These are phyloP conservation scores for Penicillium sp. DNA, from an alignment of 2,329 filamentous ascomycete genomes.

Conservation along the genomic window DNA sequence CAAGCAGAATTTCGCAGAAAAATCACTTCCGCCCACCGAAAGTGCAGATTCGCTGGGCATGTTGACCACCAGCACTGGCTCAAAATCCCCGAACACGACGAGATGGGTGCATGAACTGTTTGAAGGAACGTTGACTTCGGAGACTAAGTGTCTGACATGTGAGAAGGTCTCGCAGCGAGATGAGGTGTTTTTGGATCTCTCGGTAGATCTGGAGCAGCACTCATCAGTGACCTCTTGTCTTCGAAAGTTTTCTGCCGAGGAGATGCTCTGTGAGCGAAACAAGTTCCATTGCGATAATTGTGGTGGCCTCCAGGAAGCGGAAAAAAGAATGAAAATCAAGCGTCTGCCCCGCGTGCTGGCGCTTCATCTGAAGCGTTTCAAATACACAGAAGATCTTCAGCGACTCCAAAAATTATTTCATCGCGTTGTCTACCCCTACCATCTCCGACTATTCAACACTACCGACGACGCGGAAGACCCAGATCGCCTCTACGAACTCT, in stretches of 20 bases:
- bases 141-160: conserved; percentile 94
- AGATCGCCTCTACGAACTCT: conserved; percentile 92
- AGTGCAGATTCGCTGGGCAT: conserved; percentile 51
- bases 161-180: conserved; percentile 94
- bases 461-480: conserved; percentile 93
- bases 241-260: conserved; percentile 93
- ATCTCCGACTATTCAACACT: conserved; percentile 95
- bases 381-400: conserved; percentile 95
- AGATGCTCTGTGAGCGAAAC: conserved; percentile 97
- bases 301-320: conserved; percentile 92
- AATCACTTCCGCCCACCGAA: conserved; percentile 58
- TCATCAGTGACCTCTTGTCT: conserved; percentile 95
- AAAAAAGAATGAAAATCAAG: conserved; percentile 99
- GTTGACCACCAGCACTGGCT: conserved; percentile 54
- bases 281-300: conserved; percentile 99
- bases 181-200: conserved; percentile 93
- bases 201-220: conserved; percentile 93
- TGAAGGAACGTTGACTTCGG: conserved; percentile 90
- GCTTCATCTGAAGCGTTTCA: conserved; percentile 94
- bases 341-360: conserved; percentile 87
- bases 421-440: conserved; percentile 94
- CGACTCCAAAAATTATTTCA: conserved; percentile 95
- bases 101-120: conserved; percentile 98
- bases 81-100: conserved; percentile 67
- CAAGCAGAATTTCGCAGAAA: conserved; percentile 38